Evolutionary conservation across 129 eudicot species (phyloP), one percentile per base, ranked within the genome.

Genomic region (Saussurea involucrata): DNA sequence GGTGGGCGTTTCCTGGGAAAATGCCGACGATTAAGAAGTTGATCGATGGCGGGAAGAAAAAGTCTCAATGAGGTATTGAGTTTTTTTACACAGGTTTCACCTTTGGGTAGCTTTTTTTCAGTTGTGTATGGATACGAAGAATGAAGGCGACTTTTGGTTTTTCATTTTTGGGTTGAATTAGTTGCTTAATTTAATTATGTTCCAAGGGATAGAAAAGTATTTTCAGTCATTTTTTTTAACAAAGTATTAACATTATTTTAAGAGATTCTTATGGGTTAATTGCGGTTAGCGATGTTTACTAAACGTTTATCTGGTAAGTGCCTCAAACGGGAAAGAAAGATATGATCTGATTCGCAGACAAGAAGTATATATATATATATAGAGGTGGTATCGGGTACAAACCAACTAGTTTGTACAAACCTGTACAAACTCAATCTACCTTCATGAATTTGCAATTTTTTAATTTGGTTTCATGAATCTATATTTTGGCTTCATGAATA

Each of bases 1-100:
- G 98, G 85, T 91, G 96, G 98, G 96, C 85, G 15, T 93, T 93
- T 74, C 98, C 98, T 0, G 97, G 98, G 65, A 93, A 87, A 75
- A 93, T 93, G 95, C 98, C 98, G 1, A 73, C 84, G 21, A 79
- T 90, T 65, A 88, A 77, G 71, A 87, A 93, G 83, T 75, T 72
- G 63, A 34, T 22, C 0, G 88, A 37, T 18, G 91, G 55, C 17
- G 83, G 42, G 27, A 78, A 53, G 82, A 93, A 90, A 63, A 89
- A 92, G 77, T 68, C 74, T 18, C 77, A 76, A 20, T 90, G 80
- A 83, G 70, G 5, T 8, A 15, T 65, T 0, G 64, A 25, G 3
- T n/a, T 49, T 24, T n/a, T 49, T 24, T 82, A 36, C n/a, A 53
- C 55, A 77, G 24, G 32, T 8, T 68, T 37, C 12, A 37, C 44